phyloP scores from a whole-genome alignment of 208 protist species.

The Plasmodiophora brassicae region DNA sequence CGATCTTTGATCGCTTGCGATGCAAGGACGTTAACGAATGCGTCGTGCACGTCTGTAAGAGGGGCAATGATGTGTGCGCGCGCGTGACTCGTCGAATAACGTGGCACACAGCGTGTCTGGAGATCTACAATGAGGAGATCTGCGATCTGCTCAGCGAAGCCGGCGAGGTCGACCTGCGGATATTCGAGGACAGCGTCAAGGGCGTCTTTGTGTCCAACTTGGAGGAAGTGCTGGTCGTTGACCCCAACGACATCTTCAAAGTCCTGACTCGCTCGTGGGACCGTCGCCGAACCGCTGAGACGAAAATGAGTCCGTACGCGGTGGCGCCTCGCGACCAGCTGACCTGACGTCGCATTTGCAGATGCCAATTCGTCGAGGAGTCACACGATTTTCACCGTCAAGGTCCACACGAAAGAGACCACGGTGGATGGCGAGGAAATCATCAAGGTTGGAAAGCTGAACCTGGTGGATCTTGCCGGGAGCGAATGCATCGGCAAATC shows the following conservation, averaged over 20 bases:
- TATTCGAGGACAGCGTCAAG: neutral
- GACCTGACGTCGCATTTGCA: no score
- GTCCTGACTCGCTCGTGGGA: conserved; percentile 7
- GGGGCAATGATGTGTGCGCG: no score
- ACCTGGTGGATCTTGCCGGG: conserved; percentile 56
- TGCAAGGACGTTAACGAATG: conserved; percentile 24
- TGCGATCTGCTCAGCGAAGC: neutral
- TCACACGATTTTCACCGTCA: conserved; percentile 44
- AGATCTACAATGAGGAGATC: conserved; percentile 17
- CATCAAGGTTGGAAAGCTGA: conserved; percentile 41
- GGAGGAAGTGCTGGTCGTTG: conserved; percentile 21
- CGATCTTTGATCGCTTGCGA: conserved; percentile 32
- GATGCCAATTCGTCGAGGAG: conserved; percentile 27
- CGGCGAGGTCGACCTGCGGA: neutral
- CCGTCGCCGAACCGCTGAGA: conserved; percentile 2
- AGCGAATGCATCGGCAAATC: conserved; percentile 61
- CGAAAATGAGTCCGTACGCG: neutral
- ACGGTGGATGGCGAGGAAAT: conserved; percentile 35
- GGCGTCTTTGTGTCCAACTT: conserved; percentile 23
- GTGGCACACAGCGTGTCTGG: no score
- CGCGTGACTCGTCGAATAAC: no score
- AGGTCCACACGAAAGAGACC: conserved; percentile 40
- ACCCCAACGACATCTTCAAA: conserved; percentile 26
- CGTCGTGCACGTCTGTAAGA: conserved; percentile 20
- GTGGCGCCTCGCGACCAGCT: no score